Evolutionary conservation across 805 yeast genomes (phyloP), one percentile per base, ranked within the genome.

Genomic region (Lachancea cidri): DNA sequence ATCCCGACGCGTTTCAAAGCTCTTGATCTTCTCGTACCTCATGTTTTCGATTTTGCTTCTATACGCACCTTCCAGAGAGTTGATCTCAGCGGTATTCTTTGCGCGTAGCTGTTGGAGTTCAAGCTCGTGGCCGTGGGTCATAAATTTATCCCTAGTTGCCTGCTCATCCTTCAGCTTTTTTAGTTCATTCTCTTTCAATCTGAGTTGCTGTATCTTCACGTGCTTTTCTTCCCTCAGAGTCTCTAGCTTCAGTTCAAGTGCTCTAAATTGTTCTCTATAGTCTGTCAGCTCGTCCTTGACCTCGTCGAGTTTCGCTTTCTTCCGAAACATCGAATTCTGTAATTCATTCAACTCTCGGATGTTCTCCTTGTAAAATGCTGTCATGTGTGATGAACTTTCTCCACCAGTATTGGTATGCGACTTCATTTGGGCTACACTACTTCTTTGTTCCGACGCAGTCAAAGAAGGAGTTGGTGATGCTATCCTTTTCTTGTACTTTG

Each of bases 61-160:
- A 42, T 65, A 68, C 3, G 52, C 64, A 31, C 64, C 61, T 17
- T 60, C 62, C 19, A 66, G 36, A 15, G 62, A 57, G 29, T 62
- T 65, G 15, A 65, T 49, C 18, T 68, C 64, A 27, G 66, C 65
- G 14, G 70, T 70, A 38, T 66, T 57, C 19, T 65, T 65, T 13
- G 60, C 55, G 19, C 58, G 54, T 43, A 62, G 36, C 45, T 64
- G 59, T 34, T 62, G 54, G 29, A 60, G 32, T 40, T 63, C 60
- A 17, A 68, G 48, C 15, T 62, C 65, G 36, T 63, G 68, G 3
- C 60, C 65, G 14, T 50, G 57, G 38, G 44, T 55, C 36, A 54
- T 43, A 33, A 47, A 52, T 29, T 40, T 42, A 29, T 47, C 58
- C 55, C 50, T 52, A 1, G 53, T 53, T 5, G 49, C 41, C 2